Evolutionary conservation across 2,329 filamentous ascomycete species (phyloP).

Genomic region (Plectosphaerella cucumerina): DNA sequence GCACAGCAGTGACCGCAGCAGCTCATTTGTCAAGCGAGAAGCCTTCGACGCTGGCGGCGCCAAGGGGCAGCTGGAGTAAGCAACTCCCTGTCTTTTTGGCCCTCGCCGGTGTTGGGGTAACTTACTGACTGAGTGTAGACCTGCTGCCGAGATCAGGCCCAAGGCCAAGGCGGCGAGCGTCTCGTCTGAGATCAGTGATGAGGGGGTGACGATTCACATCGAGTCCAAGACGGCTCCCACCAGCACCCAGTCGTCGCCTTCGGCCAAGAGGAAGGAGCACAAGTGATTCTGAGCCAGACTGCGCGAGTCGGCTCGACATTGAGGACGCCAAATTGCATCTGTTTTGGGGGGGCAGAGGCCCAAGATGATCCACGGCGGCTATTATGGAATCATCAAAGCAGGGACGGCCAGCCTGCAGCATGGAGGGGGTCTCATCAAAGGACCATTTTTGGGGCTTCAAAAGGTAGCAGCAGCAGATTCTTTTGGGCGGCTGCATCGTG

Average conservation of each 20-base stretch:
- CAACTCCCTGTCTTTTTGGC: constrained; percentile 2
- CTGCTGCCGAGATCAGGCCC: constrained; percentile 4
- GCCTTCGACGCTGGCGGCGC: constrained; percentile 10
- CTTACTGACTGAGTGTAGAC: constrained; percentile 21
- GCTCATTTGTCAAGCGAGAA: constrained; percentile 11
- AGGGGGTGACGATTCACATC: constrained; percentile 50
- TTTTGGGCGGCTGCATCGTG: too few relatives aligned
- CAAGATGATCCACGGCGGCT: too few relatives aligned
- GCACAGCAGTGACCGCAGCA: constrained; percentile 10
- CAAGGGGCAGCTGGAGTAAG: constrained; percentile 13
- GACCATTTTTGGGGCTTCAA: too few relatives aligned
- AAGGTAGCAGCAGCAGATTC: too few relatives aligned
- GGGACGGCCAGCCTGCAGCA: too few relatives aligned
- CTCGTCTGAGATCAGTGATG: constrained; percentile 45
- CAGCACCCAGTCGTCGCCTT: constrained; percentile 45
- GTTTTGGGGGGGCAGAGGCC: too few relatives aligned
- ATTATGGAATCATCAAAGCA: too few relatives aligned
- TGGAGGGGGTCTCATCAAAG: too few relatives aligned
- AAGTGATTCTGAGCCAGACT: background rate
- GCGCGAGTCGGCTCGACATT: too few relatives aligned
- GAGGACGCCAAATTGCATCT: too few relatives aligned
- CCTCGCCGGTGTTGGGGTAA: constrained; percentile 12
- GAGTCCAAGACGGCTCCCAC: constrained; percentile 41
- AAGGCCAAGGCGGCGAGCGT: constrained; percentile 19
- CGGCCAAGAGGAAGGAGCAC: constrained; percentile 27